Base-by-base conservation (phyloP, 805 yeast species). In the Wickerhamomyces subpelliculosus region DNA sequence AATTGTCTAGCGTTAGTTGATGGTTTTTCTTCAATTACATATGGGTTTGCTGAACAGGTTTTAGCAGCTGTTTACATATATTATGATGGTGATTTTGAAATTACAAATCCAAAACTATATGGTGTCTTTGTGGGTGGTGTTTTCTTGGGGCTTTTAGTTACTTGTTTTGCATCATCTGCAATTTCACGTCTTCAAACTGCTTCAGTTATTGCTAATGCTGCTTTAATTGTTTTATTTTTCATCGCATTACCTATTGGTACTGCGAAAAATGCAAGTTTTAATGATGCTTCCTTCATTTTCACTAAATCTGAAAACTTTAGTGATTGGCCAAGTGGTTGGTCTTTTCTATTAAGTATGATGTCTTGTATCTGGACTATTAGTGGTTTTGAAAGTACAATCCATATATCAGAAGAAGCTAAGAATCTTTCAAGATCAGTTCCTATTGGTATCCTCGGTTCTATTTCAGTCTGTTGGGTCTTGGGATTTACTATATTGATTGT, bases 301-400 rank as follows among this genome's bases (percentile, higher is more conserved):
- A 75, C 76, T 13, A 55, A 68, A 34, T 64, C 70, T 36, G 62
- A 69, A 23, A 77, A 75, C 51, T 55, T 54, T 34, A 63, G 75
- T 17, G 68, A 65, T 22, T 80, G 84, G 78, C 68, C 78, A 10
- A 58, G 55, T 28, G 84, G 84, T 24, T 77, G 80, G 78, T 66
- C 75, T 64, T 51, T 65, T 45, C 52, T 70, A 37, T 62, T 76
- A 48, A 64, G 72, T 11, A 72, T 78, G 69, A 70, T 76, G 73
- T 78, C 86, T 0, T 76, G 80, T 3, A 72, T 80, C 43, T 82
- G 90, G 89, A 79, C 86, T 18, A 78, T 81, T 57, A 84, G 84
- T 22, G 80, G 84, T 0, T 80, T 78, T 56, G 88, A 81, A 54
- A 73, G 83, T 5, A 75, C 81, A 49, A 74, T 81, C 35, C 88